Evolutionary conservation across 2,329 filamentous ascomycete genomes (phyloP).

Genomic region (Ploettnerulaceae sp.): DNA sequence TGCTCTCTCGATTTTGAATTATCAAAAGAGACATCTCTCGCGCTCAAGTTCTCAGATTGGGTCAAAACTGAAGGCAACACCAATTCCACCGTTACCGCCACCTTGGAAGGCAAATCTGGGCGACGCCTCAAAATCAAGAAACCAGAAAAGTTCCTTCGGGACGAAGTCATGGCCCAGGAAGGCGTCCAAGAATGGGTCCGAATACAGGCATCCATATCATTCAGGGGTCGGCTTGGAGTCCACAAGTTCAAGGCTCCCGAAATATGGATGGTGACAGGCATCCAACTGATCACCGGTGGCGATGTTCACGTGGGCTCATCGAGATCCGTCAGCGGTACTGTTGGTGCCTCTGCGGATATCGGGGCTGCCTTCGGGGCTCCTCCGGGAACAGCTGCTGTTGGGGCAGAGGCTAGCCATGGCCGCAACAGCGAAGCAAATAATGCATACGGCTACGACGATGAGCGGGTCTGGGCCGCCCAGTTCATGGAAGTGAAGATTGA

Average conservation of each 20-base stretch:
- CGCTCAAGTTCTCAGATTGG: conserved; percentile 3
- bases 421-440: not conserved
- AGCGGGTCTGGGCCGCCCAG: conserved; percentile 8
- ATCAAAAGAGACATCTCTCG: conserved; percentile 1
- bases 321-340: conserved; percentile 1
- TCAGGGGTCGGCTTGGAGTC: conserved; percentile 1
- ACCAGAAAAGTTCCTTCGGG: conserved; percentile 4
- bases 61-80: conserved; percentile 1
- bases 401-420: not conserved
- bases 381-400: not conserved
- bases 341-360: conserved; percentile 2
- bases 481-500: conserved; percentile 11
- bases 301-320: conserved; percentile 2
- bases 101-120: conserved; percentile 5
- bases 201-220: conserved; percentile 4
- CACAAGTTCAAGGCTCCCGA: conserved; percentile 6
- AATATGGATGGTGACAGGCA: conserved; percentile 7
- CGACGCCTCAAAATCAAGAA: conserved; percentile 6
- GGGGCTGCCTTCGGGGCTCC: not conserved
- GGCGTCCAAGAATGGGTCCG: conserved; percentile 7
- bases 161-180: conserved; percentile 7
- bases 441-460: not conserved
- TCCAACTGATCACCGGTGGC: conserved; percentile 3
- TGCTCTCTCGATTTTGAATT: conserved; percentile 4
- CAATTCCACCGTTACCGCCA: conserved; percentile 3